Base-by-base conservation (phyloP, 176 grass and related monocot species). In the Avena eriantha region DNA sequence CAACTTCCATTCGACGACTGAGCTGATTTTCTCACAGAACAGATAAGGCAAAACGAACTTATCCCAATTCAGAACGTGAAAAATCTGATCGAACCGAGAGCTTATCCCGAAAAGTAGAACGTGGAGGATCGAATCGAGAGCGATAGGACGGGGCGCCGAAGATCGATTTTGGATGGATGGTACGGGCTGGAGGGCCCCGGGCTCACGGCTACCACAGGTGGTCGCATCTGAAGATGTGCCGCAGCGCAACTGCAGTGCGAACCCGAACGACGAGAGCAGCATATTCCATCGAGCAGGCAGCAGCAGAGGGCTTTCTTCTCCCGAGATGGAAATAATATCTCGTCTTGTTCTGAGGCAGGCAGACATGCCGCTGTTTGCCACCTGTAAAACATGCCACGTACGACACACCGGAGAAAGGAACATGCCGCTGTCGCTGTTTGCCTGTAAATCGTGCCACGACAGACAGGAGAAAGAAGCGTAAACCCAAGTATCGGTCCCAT, bases 51-150 rank as follows among this genome's bases (percentile, higher is more conserved):
- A 77, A 55, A 77, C 15, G 49, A 77, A 54, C 48, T 33, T 76
- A 76, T 34, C 73, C 73, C 48, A 17, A 18, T 33, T 31, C 8
- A 51, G 48, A 55, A 77, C 49, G 26, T 77, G 49, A 16, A 77
- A 21, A 77, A 53, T 55, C 49, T 10, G 50, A 55, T 10, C 1
- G 49, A 53, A 31, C 2, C 14, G 15, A 54, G 24, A 54, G 49
- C 26, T 77, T 77, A 77, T 77, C 74, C 18, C 23, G 26, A 47
- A 18, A 77, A 55, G 47, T 16, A 41, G 47, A 90, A 87, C 85
- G 80, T 80, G 89, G 84, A 87, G 61, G 67, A 79, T 50, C 47
- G 65, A 83, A 74, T 67, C 47, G 65, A 83, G 73, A 48, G 53
- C 57, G 87, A 74, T 56, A 51, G 63, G 53, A 73, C 76, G 21